Conservation (phyloP, 179 eudicot genomes). For the Beta lomatogona region DNA sequence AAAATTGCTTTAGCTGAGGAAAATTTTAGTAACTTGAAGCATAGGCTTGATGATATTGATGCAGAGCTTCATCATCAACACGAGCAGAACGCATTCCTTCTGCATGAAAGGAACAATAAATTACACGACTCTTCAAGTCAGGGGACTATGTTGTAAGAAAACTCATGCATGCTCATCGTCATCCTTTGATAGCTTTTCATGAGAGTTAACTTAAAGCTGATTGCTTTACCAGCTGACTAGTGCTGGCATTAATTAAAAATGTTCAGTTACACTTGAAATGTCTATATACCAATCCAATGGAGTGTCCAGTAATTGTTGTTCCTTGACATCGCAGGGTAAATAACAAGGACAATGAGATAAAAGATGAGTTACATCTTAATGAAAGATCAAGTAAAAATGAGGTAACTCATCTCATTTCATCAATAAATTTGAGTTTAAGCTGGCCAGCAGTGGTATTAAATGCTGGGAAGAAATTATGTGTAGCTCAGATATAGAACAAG, state of each 20-base stretch:
- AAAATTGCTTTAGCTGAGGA: constrained; percentile 56
- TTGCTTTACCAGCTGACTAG: background rate
- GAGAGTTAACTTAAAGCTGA: too few relatives aligned
- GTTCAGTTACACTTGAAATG: background rate
- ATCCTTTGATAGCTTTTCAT: background rate
- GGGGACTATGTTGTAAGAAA: constrained; percentile 46
- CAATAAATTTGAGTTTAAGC: background rate
- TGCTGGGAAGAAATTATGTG: background rate
- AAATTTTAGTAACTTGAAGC: constrained; percentile 54
- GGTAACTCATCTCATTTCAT: constrained; percentile 17
- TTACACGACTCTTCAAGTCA: constrained; percentile 34
- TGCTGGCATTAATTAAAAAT: background rate
- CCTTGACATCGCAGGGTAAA: constrained; percentile 30
- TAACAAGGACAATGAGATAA: constrained; percentile 28
- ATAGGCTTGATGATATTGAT: constrained; percentile 68
- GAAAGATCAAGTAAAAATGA: constrained; percentile 32
- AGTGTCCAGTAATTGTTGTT: background rate
- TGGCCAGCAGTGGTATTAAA: background rate
- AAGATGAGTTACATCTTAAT: constrained; percentile 19
- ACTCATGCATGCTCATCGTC: background rate
- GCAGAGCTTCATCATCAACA: constrained; percentile 54
- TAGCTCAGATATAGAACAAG: background rate
- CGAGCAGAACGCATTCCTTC: constrained; percentile 44
- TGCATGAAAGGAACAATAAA: constrained; percentile 33
- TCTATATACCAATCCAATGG: background rate